phyloP scores from a whole-genome alignment of 805 yeast genomes.

The Hanseniaspora guilliermondii region DNA sequence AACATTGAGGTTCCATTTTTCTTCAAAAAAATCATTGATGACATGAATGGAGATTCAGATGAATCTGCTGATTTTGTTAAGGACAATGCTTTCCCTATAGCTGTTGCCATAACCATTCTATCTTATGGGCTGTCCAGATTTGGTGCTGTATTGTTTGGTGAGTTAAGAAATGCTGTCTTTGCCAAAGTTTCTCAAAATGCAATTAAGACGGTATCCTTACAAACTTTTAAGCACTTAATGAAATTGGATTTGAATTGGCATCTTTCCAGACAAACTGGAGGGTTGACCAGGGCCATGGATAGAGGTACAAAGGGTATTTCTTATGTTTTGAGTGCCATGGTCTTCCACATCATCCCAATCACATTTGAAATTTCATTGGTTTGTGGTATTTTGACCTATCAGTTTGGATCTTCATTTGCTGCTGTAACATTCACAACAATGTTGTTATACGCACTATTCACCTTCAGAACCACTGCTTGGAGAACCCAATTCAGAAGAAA shows the following conservation, averaged over 20 bases:
- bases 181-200: constrained; percentile 94
- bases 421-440: constrained; percentile 78
- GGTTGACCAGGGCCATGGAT: constrained; percentile 89
- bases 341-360: constrained; percentile 91
- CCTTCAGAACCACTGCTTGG: constrained; percentile 92
- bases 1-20: constrained; percentile 94
- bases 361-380: constrained; percentile 86
- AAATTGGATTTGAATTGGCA: constrained; percentile 83
- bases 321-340: constrained; percentile 87
- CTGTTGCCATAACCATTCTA: constrained; percentile 53
- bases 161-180: constrained; percentile 85
- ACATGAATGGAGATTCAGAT: constrained; percentile 84
- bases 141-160: constrained; percentile 90
- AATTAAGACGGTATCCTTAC: constrained; percentile 75
- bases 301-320: constrained; percentile 96
- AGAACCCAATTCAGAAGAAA: constrained; percentile 80
- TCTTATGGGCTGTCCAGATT: constrained; percentile 91
- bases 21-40: constrained; percentile 78
- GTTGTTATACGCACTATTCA: constrained; percentile 77
- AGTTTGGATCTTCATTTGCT: constrained; percentile 81
- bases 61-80: constrained; percentile 40
- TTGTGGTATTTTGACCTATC: constrained; percentile 84
- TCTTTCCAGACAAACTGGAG: constrained; percentile 86
- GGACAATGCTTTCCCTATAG: constrained; percentile 40
- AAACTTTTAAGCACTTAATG: constrained; percentile 73